A percentile compares a stretch with the other conserved stretches of the same genome.
Evolutionary conservation across 805 yeast genomes (phyloP).

Genomic region (Schizosaccharomyces japonicus): DNA sequence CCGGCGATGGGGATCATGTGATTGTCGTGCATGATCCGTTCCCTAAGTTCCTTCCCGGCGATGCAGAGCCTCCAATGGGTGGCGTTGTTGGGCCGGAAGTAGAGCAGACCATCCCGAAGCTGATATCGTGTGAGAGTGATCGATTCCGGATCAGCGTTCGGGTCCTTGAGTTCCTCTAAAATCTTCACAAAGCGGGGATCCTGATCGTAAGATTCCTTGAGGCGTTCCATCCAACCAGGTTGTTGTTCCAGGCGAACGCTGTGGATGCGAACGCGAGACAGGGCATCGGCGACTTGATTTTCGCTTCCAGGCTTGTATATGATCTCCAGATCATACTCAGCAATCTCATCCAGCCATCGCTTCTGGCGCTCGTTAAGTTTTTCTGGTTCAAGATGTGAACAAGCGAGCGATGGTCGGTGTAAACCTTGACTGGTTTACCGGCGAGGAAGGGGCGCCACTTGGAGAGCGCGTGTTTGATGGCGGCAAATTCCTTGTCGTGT

Average conservation of each 20-base stretch:
- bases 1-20: not conserved
- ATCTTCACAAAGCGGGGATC: too few relatives aligned
- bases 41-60: too few relatives aligned
- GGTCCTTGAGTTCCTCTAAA: too few relatives aligned
- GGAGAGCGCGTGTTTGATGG: conserved; percentile 5
- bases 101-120: too few relatives aligned
- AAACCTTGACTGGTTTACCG: conserved; percentile 3
- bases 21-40: not conserved
- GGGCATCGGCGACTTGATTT: conserved; percentile 6
- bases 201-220: too few relatives aligned
- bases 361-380: not conserved
- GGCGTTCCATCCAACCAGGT: too few relatives aligned
- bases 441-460: conserved; percentile 6
- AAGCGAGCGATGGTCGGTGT: conserved; percentile 4
- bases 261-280: not conserved
- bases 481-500: conserved; percentile 7
- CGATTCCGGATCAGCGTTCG: too few relatives aligned
- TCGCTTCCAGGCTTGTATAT: conserved; percentile 5
- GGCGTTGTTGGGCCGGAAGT: too few relatives aligned
- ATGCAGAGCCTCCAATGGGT: too few relatives aligned
- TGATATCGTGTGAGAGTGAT: too few relatives aligned
- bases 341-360: conserved; percentile 5
- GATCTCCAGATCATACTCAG: conserved; percentile 4
- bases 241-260: too few relatives aligned
- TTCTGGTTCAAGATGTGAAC: not conserved